Conservation (phyloP, 345 rosid genomes). For the Syzygium aromaticum region DNA sequence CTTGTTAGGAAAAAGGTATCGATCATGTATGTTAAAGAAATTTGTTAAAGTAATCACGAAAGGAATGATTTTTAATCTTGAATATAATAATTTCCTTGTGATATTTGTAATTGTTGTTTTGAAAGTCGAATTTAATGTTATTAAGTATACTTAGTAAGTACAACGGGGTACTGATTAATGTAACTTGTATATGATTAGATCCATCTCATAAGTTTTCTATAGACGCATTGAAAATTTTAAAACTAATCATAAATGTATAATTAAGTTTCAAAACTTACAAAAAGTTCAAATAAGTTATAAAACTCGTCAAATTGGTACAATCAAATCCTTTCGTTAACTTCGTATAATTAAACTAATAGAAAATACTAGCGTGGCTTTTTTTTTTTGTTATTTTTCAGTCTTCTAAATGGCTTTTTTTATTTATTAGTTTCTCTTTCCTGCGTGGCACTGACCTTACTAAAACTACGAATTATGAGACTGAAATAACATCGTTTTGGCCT, state of each 20-base stretch:
- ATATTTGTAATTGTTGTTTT: no score
- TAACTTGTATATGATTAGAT: no score
- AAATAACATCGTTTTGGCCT: background rate
- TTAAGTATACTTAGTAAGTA: no score
- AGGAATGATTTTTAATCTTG: no score
- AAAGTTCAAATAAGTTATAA: background rate
- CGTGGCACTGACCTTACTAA: background rate
- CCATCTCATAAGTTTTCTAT: no score
- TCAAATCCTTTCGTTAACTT: background rate
- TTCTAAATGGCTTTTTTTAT: background rate
- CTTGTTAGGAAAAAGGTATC: background rate
- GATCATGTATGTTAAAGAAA: background rate
- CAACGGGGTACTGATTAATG: no score
- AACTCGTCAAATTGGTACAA: background rate
- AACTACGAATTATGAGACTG: background rate
- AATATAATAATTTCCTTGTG: no score
- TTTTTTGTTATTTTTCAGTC: background rate
- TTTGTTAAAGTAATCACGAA: no score
- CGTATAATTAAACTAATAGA: accelerated
- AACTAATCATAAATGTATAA: accelerated
- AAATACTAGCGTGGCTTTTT: background rate
- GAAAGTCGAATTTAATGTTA: no score
- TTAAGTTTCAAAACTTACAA: accelerated
- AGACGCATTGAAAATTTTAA: accelerated
- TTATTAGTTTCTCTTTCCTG: background rate